Conservation (phyloP, 202 grass and related monocot species). For the Panicum hallii region DNA sequence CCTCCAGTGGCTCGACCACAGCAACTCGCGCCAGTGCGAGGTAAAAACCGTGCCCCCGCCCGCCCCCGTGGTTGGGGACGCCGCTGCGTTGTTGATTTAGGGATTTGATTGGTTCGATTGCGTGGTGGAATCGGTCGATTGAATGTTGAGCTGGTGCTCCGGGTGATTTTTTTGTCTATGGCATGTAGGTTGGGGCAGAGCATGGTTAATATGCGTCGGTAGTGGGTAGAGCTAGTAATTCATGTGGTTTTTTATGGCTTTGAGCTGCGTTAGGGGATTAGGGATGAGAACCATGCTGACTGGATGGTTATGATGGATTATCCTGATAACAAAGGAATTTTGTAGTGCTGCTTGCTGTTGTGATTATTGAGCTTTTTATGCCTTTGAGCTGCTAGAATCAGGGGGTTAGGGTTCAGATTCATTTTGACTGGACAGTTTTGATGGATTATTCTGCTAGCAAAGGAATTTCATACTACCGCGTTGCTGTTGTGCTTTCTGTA, state of each 20-base stretch:
- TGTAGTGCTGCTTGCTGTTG: neutral
- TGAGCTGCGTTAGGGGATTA: neutral
- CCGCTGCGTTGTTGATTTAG: neutral
- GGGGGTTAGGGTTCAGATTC: neutral
- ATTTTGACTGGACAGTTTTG: neutral
- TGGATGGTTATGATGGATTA: neutral
- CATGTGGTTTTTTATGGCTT: neutral
- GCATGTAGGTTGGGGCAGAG: neutral
- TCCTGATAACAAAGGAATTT: neutral
- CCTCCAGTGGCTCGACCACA: slow-evolving; percentile 98
- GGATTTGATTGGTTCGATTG: slow-evolving; percentile 34
- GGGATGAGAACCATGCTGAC: neutral
- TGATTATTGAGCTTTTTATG: neutral
- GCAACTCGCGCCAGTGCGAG: slow-evolving; percentile 99
- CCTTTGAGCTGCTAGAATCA: neutral
- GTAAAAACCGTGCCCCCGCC: slow-evolving; percentile 20
- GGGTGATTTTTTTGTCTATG: neutral
- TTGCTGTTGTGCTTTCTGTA: neutral
- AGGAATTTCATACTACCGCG: neutral
- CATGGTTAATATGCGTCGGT: neutral
- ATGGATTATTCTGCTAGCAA: neutral
- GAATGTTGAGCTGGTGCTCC: neutral
- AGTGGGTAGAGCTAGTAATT: neutral
- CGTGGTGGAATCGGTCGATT: slow-evolving; percentile 17
- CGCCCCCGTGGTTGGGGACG: neutral